Percentiles rank a stretch among this genome's conserved stretches.
Conservation (phyloP, 2,329 filamentous ascomycete genomes). For the Claviceps citrina region DNA sequence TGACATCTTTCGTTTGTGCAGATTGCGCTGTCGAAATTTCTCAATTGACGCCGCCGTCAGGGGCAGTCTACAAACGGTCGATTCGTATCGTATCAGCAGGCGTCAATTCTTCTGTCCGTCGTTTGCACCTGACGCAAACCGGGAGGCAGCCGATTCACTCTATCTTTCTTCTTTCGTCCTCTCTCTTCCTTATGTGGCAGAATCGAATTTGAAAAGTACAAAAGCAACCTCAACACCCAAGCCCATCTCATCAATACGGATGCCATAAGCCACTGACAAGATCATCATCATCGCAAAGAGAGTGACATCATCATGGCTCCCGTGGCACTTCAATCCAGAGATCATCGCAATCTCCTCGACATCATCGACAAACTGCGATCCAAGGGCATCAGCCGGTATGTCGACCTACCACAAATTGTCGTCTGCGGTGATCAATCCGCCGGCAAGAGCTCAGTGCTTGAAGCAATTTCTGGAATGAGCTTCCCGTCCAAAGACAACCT, state of each 20-base stretch:
- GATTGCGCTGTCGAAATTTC: no score
- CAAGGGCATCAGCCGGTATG: constrained; percentile 8
- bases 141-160: no score
- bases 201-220: neutral
- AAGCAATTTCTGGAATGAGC: constrained; percentile 45
- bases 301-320: constrained; percentile 4
- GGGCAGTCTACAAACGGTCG: no score
- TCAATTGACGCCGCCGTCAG: no score
- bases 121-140: no score
- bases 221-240: neutral
- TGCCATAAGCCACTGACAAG: neutral
- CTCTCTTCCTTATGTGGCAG: no score
- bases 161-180: no score
- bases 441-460: constrained; percentile 50
- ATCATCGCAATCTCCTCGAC: constrained; percentile 8
- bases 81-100: no score
- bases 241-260: no score
- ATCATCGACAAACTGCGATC: constrained; percentile 9
- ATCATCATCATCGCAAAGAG: neutral
- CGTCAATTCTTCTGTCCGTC: no score
- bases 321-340: constrained; percentile 6
- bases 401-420: constrained; percentile 33
- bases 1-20: no score
- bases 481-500: constrained; percentile 44
- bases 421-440: constrained; percentile 47